Conservation (phyloP, 2,329 filamentous ascomycete species). For the Sclerotinia sclerotiorum region DNA sequence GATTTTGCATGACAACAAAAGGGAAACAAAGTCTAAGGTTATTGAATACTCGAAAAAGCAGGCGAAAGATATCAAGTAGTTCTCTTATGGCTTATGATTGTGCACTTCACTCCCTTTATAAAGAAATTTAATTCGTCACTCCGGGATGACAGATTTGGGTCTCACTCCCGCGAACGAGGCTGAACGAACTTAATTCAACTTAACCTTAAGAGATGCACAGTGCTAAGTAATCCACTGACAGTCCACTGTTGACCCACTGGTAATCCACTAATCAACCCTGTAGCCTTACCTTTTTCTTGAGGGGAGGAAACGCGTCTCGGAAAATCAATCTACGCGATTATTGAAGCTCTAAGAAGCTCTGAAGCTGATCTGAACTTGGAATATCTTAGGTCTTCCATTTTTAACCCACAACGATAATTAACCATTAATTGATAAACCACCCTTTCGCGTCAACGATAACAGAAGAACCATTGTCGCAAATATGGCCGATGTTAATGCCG, state of each 20-base stretch:
- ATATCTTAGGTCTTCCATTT: background rate
- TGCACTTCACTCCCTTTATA: conserved; percentile 13
- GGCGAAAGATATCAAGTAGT: background rate
- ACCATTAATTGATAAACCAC: background rate
- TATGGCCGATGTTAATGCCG: conserved; percentile 31
- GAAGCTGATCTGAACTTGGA: background rate
- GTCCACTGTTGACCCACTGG: no score
- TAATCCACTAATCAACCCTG: conserved; percentile 11
- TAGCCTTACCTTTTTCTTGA: background rate
- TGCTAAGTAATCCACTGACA: background rate
- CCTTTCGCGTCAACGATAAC: background rate
- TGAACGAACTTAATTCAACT: conserved; percentile 1
- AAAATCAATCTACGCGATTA: conserved; percentile 32
- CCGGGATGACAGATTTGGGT: conserved; percentile 23
- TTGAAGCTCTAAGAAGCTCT: conserved; percentile 2
- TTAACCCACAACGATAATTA: background rate
- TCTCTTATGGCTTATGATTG: background rate
- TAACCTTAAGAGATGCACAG: background rate
- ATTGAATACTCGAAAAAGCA: background rate
- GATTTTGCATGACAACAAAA: background rate
- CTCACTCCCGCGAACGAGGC: conserved; percentile 23
- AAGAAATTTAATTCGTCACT: conserved; percentile 17
- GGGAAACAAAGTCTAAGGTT: background rate
- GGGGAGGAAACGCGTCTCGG: conserved; percentile 13
- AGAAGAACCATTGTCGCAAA: conserved; percentile 18